Evolutionary conservation across 768 basidiomycete genomes (phyloP).

Genomic region (Sporobolomyces phaffii): DNA sequence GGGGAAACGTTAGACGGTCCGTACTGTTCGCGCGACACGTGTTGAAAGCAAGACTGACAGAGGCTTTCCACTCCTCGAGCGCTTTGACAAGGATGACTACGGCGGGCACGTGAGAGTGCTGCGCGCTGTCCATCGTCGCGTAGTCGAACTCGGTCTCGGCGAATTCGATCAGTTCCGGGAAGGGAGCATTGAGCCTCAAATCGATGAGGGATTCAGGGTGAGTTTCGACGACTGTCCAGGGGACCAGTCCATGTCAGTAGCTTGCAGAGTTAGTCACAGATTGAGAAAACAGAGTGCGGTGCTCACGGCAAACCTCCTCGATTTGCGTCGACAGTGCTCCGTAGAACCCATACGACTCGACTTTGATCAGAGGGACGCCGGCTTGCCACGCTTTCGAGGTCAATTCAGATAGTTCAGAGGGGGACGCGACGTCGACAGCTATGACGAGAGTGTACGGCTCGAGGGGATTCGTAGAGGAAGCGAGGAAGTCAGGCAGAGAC

Average conservation of each 20-base stretch:
- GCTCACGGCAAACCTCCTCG: conserved; percentile 69
- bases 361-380: conserved; percentile 61
- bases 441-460: conserved; percentile 71
- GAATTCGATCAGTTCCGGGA: conserved; percentile 71
- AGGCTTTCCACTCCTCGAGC: conserved; percentile 72
- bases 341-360: conserved; percentile 81
- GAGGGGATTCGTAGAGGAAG: conserved; percentile 51
- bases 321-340: conserved; percentile 84
- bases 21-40: no score
- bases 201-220: conserved; percentile 62
- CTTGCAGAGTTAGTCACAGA: neutral
- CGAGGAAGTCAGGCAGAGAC: conserved; percentile 58
- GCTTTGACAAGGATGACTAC: conserved; percentile 79
- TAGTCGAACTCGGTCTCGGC: conserved; percentile 64
- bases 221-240: conserved; percentile 68
- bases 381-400: conserved; percentile 48
- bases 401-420: conserved; percentile 54
- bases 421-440: conserved; percentile 67
- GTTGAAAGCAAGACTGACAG: conserved; percentile 58
- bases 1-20: no score
- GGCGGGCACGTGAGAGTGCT: conserved; percentile 85
- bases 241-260: no score
- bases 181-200: conserved; percentile 81
- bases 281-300: neutral
- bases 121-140: conserved; percentile 72